phyloP scores from a whole-genome alignment of 2,329 filamentous ascomycete species.

The Teratosphaeriaceae sp. region DNA sequence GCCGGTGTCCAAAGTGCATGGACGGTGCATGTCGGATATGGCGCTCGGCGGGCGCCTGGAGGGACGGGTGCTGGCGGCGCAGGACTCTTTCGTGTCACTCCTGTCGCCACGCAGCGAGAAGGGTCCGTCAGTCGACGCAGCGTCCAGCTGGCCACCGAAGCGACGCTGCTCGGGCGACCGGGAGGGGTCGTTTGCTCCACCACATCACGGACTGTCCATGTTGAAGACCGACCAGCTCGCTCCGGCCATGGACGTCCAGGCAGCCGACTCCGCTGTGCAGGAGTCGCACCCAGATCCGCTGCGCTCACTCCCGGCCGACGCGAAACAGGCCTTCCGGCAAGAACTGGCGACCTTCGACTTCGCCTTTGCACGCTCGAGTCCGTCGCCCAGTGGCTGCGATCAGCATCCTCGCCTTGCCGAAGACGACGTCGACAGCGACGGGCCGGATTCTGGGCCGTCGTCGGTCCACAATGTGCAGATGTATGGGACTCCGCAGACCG shows the following conservation, averaged over 20 bases:
- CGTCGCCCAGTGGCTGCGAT: no score
- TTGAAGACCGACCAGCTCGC: not conserved
- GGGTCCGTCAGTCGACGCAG: not conserved
- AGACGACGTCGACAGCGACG: slow-evolving; percentile 1
- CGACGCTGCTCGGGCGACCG: slow-evolving; percentile 1
- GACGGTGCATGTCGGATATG: slow-evolving; percentile 24
- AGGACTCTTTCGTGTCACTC: not conserved
- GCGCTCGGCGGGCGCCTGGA: slow-evolving; percentile 21
- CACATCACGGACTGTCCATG: not conserved
- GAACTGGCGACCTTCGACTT: not conserved
- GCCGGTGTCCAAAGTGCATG: slow-evolving; percentile 24
- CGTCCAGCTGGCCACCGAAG: not conserved
- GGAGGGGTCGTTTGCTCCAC: not conserved
- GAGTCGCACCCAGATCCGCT: slow-evolving; percentile 1
- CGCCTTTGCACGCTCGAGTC: not conserved
- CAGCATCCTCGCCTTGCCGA: not conserved
- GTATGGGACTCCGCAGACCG: slow-evolving; percentile 12
- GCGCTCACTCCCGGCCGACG: not conserved
- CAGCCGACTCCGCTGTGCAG: not conserved
- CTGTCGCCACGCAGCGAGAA: not conserved
- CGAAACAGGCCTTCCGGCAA: not conserved
- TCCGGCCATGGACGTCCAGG: not conserved
- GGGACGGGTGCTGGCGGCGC: not conserved
- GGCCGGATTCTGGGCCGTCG: slow-evolving; percentile 5
- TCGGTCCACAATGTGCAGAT: slow-evolving; percentile 20